A percentile compares a stretch with the other conserved stretches of the same genome.
Conservation (phyloP, 768 basidiomycete species). For the Tubosaeta sp. region DNA sequence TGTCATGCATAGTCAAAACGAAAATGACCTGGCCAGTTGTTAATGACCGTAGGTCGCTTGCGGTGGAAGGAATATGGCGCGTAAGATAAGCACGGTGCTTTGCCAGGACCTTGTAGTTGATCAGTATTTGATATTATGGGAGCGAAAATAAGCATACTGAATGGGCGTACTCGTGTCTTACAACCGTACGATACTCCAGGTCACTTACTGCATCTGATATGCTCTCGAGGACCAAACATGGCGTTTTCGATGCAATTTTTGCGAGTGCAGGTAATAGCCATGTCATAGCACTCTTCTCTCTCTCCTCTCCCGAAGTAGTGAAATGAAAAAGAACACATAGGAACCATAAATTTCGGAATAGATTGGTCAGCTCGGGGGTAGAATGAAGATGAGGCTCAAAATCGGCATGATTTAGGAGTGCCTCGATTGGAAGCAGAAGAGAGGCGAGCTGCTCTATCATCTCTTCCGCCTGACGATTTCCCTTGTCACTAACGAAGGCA, state of each 20-base stretch:
- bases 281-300: slow-evolving; percentile 62
- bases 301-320: slow-evolving; percentile 40
- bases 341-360: slow-evolving; percentile 96
- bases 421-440: slow-evolving; percentile 86
- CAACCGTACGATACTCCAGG: slow-evolving; percentile 87
- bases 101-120: slow-evolving; percentile 51
- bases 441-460: slow-evolving; percentile 87
- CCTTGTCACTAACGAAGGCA: slow-evolving; percentile 4
- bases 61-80: slow-evolving; percentile 60
- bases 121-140: slow-evolving; percentile 1
- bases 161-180: slow-evolving; percentile 79
- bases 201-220: slow-evolving; percentile 82
- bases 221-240: slow-evolving; percentile 76
- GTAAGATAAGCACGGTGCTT: slow-evolving; percentile 64
- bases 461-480: slow-evolving; percentile 55
- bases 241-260: slow-evolving; percentile 83
- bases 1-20: slow-evolving; percentile 77
- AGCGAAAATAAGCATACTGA: slow-evolving; percentile 46
- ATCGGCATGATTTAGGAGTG: slow-evolving; percentile 67
- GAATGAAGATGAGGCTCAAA: slow-evolving; percentile 57
- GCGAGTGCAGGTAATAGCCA: slow-evolving; percentile 75
- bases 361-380: slow-evolving; percentile 56
- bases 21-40: slow-evolving; percentile 84
- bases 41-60: slow-evolving; percentile 67
- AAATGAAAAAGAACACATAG: slow-evolving; percentile 85